These are phyloP conservation scores for Phytophthora chlamydospora DNA, from an alignment of 352 stramenopile species.

Conservation along the genomic window DNA sequence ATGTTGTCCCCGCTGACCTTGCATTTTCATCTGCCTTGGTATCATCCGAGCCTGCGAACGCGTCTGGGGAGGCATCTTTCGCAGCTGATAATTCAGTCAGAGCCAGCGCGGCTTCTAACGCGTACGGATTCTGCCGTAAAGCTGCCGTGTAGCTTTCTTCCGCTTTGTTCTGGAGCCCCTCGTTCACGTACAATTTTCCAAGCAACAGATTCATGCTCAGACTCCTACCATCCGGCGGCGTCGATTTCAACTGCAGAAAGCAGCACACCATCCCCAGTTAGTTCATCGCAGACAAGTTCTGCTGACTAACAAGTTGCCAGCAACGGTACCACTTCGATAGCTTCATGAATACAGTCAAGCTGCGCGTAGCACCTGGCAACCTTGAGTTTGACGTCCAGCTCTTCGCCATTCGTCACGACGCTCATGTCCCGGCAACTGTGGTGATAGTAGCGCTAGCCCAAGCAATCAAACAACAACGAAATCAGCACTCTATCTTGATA, in stretches of 20 bases:
- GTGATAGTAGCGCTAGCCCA: conserved; percentile 36
- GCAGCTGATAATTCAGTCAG: conserved; percentile 60
- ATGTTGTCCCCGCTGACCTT: background rate
- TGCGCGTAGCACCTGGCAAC: conserved; percentile 76
- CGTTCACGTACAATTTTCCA: conserved; percentile 62
- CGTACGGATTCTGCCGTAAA: conserved; percentile 75
- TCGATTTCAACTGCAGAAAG: conserved; percentile 54
- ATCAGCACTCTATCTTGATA: background rate
- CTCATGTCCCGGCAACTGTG: conserved; percentile 33
- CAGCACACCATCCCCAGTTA: background rate
- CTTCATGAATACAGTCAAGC: conserved; percentile 59
- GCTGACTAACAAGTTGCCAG: background rate
- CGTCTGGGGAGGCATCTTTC: conserved; percentile 44
- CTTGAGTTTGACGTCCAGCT: conserved; percentile 53
- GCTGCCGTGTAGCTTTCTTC: conserved; percentile 65
- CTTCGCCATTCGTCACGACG: conserved; percentile 28
- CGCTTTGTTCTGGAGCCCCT: conserved; percentile 68
- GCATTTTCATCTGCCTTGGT: conserved; percentile 18
- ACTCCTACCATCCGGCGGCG: conserved; percentile 41
- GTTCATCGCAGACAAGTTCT: background rate
- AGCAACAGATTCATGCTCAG: conserved; percentile 73
- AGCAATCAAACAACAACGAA: background rate
- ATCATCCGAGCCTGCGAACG: conserved; percentile 28
- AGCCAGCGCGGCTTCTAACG: conserved; percentile 77
- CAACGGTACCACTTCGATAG: conserved; percentile 60